Base-by-base conservation (phyloP, 768 basidiomycete species). In the Termitomyces titanicus region DNA sequence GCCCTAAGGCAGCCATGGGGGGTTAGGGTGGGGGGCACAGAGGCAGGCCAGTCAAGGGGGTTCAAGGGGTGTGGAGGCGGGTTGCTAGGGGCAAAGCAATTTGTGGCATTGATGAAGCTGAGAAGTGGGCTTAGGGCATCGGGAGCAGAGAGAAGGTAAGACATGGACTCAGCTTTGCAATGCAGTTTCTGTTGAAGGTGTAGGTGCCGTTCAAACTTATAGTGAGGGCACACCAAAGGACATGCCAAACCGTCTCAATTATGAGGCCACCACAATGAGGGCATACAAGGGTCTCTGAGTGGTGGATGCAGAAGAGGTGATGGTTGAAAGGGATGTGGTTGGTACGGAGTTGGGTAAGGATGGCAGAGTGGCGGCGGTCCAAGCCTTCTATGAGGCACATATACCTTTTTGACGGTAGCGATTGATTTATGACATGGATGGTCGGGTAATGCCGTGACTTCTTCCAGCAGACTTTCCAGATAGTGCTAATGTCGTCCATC, bases 331-430 rank as follows among this genome's bases (percentile, higher is more conserved):
- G 65, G 7, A 57, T 55, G 51, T 74, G 73, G 5, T 65, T 65
- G 1, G 69, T 70, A 3, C 67, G 42, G 1, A 75, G 66, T 33
- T 74, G 72, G 18, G 65, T 57, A 24, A 74, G 60, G 3, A 68
- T 35, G 20, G 59, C 54, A 2, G 47, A 47, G 8, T 49, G 47
- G 6, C 24, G 3, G 7, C 42, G 10, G 27, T n/a, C 18, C 1
- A 62, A 43, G 1, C 4, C 12, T 10, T 47, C 24, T 8, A 52
- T 47, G 7, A 47, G 53, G 4, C 42, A 25, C 42, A 50, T 5
- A 34, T 50, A 58, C 3, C 35, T 17, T 5, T 53, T 53, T 15
- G 57, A 64, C 6, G 55, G 56, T 15, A 51, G 20, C 10, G 46
- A 46, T 18, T 46, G 38, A 35, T 63, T 56, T 1, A 64, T 57